Percentiles rank a stretch among this genome's conserved stretches.
Conservation (phyloP, 129 eudicot genomes). For the Chrysanthemum lavandulifolium region DNA sequence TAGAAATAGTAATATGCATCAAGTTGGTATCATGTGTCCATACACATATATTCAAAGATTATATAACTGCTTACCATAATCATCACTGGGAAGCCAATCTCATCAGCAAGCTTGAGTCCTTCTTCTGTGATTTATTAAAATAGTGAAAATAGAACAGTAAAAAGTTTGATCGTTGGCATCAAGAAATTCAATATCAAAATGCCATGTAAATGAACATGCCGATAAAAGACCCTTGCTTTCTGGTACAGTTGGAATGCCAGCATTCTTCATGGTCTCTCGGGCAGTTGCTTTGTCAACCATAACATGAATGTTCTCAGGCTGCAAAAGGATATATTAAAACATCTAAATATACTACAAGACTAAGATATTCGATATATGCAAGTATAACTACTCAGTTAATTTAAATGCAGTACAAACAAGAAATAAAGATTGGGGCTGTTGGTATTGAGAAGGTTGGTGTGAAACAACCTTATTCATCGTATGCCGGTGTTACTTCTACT, state of each 20-base stretch:
- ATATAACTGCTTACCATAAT: conserved; percentile 59
- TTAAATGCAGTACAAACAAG: background rate
- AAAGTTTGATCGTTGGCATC: conserved; percentile 2
- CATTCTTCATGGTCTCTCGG: conserved; percentile 97
- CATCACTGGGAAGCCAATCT: conserved; percentile 93
- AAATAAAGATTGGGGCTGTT: background rate
- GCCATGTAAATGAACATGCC: conserved; percentile 37
- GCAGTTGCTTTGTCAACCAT: conserved; percentile 99
- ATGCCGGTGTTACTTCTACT: no score
- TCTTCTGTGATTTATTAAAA: conserved; percentile 74
- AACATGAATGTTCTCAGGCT: conserved; percentile 92
- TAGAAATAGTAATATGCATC: background rate
- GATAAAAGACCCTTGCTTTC: conserved; percentile 89
- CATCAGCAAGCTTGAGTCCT: conserved; percentile 75
- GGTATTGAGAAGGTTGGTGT: no score
- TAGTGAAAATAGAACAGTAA: conserved; percentile 2
- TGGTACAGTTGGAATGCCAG: conserved; percentile 98
- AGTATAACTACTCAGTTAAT: background rate
- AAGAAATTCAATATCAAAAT: background rate
- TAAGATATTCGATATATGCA: conserved; percentile 11
- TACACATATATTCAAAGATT: background rate
- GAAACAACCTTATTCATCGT: no score
- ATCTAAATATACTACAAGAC: conserved; percentile 10
- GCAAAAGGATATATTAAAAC: conserved; percentile 35
- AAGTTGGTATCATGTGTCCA: background rate